Evolutionary conservation across 495 filamentous ascomycete genomes (phyloP).

Genomic region (Jackrogersella multiformis): DNA sequence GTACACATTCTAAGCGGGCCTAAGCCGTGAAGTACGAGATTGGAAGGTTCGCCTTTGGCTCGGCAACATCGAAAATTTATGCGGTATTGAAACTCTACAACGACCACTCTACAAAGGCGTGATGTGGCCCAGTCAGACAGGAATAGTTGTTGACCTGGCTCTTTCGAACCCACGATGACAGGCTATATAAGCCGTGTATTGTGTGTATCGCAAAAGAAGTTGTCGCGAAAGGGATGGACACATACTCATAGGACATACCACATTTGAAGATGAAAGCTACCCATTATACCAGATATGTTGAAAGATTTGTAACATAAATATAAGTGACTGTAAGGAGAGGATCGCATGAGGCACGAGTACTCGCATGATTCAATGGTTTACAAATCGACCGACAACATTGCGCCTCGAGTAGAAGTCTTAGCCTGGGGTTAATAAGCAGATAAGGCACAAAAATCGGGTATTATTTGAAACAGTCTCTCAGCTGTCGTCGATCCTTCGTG

Average conservation of each 20-base stretch:
- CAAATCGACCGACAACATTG: not conserved
- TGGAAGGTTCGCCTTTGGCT: not conserved
- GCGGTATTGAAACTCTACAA: not conserved
- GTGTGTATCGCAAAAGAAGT: not conserved
- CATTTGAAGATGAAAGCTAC: not conserved
- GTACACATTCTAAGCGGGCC: not conserved
- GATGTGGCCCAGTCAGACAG: not conserved
- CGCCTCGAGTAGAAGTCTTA: too few relatives aligned
- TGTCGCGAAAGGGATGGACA: not conserved
- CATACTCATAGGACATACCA: not conserved
- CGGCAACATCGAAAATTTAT: too few relatives aligned
- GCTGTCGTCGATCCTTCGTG: conserved; percentile 8
- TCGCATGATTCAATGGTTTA: not conserved
- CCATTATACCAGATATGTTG: not conserved
- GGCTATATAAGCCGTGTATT: not conserved
- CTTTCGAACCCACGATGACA: not conserved
- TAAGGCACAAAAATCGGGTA: too few relatives aligned
- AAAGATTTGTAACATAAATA: not conserved
- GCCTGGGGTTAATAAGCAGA: too few relatives aligned
- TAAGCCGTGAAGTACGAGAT: not conserved
- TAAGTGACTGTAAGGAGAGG: not conserved
- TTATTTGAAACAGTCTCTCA: conserved; percentile 26
- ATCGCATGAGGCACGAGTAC: conserved; percentile 1
- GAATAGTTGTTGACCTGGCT: not conserved
- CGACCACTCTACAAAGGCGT: not conserved